Evolutionary conservation across 495 filamentous ascomycete genomes (phyloP).

Genomic region (Evernia prunastri): DNA sequence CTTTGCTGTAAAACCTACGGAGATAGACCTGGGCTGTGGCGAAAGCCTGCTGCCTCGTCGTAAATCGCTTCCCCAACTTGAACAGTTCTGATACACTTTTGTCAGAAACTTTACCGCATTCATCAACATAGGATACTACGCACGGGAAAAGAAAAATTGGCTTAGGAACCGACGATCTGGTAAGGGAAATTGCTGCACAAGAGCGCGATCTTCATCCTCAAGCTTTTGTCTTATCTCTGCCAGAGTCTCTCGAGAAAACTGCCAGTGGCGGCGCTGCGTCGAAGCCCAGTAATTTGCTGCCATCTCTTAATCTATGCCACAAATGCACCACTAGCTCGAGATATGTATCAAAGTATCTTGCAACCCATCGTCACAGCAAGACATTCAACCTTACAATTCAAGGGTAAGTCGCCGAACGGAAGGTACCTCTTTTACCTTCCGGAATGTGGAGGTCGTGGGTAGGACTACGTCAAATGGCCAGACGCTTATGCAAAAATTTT

Average conservation of each 20-base stretch:
- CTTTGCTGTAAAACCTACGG: constrained; percentile 85
- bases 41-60: constrained; percentile 80
- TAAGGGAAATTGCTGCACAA: constrained; percentile 71
- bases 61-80: constrained; percentile 70
- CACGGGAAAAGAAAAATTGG: constrained; percentile 89
- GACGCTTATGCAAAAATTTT: background rate
- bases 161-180: constrained; percentile 76
- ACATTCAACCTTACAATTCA: background rate
- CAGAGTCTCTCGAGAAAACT: constrained; percentile 74
- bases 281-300: constrained; percentile 97
- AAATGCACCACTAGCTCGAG: background rate
- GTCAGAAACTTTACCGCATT: constrained; percentile 6
- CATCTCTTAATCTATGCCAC: constrained; percentile 50
- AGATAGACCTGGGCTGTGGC: constrained; percentile 94
- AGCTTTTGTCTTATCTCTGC: constrained; percentile 64
- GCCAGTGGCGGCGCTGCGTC: constrained; percentile 83
- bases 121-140: constrained; percentile 26
- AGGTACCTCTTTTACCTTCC: background rate
- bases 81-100: constrained; percentile 55
- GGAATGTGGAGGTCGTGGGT: background rate
- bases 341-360: background rate
- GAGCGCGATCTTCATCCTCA: constrained; percentile 60
- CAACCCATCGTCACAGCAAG: background rate
- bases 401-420: background rate
- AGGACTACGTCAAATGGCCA: background rate